A percentile compares a stretch with the other conserved stretches of the same genome.
phyloP scores from a whole-genome alignment of 2,329 filamentous ascomycete genomes.

The Juglanconis sp. region DNA sequence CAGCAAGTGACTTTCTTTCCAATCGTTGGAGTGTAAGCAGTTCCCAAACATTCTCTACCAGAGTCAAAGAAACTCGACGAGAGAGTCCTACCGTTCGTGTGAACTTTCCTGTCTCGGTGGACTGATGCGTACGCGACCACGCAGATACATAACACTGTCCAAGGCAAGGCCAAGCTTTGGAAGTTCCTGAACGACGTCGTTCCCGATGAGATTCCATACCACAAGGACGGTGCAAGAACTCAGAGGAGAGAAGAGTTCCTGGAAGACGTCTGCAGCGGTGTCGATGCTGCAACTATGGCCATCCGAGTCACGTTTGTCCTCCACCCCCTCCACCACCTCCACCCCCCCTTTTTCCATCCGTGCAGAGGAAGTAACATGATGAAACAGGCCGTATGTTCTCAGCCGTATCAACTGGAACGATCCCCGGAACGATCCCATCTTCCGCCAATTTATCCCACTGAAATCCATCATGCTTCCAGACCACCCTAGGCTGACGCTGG shows the following conservation, averaged over 20 bases:
- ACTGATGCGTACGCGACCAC: neutral
- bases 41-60: neutral
- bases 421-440: conserved; percentile 56
- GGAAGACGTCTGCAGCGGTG: conserved; percentile 49
- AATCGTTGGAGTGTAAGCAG: conserved; percentile 54
- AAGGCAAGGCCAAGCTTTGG: conserved; percentile 42
- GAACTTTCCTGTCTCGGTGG: neutral
- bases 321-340: conserved; percentile 11
- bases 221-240: conserved; percentile 28
- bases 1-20: conserved; percentile 46
- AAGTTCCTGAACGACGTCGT: conserved; percentile 48
- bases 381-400: conserved; percentile 51
- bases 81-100: no score
- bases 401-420: conserved; percentile 58
- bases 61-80: no score
- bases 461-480: conserved; percentile 50
- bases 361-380: neutral
- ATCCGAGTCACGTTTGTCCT: conserved; percentile 48
- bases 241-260: conserved; percentile 52
- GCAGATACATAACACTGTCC: conserved; percentile 40
- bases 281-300: conserved; percentile 55
- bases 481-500: conserved; percentile 51
- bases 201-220: conserved; percentile 46
- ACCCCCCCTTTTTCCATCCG: neutral
- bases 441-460: conserved; percentile 58